Evolutionary conservation across 306 rosid species (phyloP).

Genomic region (Spatholobus suberectus): DNA sequence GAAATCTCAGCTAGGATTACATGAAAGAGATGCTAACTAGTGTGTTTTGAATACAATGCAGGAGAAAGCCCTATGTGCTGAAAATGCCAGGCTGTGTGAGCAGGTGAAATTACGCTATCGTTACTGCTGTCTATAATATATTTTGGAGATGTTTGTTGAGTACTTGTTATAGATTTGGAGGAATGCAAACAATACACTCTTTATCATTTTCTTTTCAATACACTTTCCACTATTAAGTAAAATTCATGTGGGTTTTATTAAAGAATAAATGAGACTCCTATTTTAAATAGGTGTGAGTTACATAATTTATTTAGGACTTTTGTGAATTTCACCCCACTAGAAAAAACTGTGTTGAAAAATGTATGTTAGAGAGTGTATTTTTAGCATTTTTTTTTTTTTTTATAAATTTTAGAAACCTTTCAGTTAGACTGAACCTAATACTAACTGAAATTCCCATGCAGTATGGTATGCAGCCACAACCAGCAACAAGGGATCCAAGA

Average conservation of each 20-base stretch:
- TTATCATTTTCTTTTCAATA: background rate
- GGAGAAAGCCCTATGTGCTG: conserved; percentile 66
- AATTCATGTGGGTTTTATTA: background rate
- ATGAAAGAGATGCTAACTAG: conserved; percentile 16
- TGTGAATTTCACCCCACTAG: background rate
- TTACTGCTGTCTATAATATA: background rate
- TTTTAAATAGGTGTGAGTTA: background rate
- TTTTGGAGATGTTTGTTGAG: background rate
- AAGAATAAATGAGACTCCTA: background rate
- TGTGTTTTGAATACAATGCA: conserved; percentile 43
- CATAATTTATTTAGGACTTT: background rate
- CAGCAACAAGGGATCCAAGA: conserved; percentile 30
- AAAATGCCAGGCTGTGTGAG: conserved; percentile 66
- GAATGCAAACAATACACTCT: background rate
- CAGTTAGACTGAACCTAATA: background rate
- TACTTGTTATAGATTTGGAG: background rate
- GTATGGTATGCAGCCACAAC: conserved; percentile 39
- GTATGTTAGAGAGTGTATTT: background rate
- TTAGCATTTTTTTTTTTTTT: background rate
- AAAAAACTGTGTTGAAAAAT: background rate
- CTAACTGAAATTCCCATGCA: conserved; percentile 33
- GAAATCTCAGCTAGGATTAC: background rate
- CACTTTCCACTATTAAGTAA: background rate
- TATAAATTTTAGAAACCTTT: background rate
- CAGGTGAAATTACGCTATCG: conserved; percentile 54